These are phyloP conservation scores for Sporothrix pallida DNA, from an alignment of 2,329 filamentous ascomycete species.

Conservation along the genomic window DNA sequence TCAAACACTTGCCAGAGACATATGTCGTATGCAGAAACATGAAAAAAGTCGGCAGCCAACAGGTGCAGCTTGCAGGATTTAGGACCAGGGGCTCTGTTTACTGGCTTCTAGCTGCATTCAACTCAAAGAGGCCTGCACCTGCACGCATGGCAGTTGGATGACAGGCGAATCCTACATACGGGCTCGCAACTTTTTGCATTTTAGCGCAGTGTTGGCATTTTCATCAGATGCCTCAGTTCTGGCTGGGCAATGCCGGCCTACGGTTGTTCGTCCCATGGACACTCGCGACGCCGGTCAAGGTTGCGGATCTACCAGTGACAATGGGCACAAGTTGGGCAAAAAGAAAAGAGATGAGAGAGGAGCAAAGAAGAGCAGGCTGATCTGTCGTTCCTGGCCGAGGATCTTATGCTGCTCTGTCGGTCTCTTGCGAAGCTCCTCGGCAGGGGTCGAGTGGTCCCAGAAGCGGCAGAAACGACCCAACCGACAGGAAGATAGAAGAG, in stretches of 20 bases:
- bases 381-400: constrained; percentile 24
- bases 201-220: background rate
- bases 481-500: constrained; percentile 5
- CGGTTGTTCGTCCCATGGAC: constrained; percentile 12
- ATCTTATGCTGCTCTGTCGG: constrained; percentile 21
- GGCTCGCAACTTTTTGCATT: background rate
- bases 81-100: background rate
- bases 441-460: constrained; percentile 15
- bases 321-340: background rate
- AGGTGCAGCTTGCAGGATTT: background rate
- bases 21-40: background rate
- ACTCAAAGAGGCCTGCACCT: background rate
- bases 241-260: background rate
- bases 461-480: constrained; percentile 1
- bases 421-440: background rate
- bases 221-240: background rate
- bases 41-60: background rate
- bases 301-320: background rate
- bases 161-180: constrained; percentile 10
- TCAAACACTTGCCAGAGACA: background rate
- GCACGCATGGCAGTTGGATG: background rate
- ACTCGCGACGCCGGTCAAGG: background rate
- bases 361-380: background rate
- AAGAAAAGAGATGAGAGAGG: background rate
- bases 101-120: background rate